These are phyloP conservation scores for Mortierella sp. DNA, from an alignment of 371 early-diverging fungal species.

Conservation along the genomic window DNA sequence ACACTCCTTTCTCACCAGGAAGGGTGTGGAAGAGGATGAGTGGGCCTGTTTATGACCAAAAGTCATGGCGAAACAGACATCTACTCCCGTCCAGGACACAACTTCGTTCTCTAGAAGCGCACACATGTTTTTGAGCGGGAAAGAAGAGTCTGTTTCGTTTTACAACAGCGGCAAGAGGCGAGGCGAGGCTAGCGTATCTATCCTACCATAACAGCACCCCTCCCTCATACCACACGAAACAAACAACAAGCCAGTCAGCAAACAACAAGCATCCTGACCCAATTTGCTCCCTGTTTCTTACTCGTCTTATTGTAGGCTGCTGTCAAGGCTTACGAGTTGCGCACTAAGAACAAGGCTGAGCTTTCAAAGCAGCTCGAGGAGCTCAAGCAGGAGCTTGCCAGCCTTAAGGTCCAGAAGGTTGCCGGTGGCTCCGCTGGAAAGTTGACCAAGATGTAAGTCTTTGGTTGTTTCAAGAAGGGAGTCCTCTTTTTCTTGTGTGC, in stretches of 20 bases:
- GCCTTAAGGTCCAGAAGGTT: slow-evolving; percentile 93
- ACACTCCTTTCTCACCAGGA: background rate
- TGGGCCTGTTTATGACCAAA: background rate
- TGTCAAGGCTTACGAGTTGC: slow-evolving; percentile 93
- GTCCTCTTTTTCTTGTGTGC: background rate
- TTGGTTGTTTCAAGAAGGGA: background rate
- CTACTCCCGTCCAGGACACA: background rate
- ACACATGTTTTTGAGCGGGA: background rate
- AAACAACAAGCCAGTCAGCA: background rate
- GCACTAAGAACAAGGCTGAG: slow-evolving; percentile 91
- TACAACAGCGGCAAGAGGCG: background rate
- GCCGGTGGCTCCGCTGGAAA: slow-evolving; percentile 81
- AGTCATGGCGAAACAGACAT: slow-evolving; percentile 17
- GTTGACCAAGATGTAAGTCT: slow-evolving; percentile 84
- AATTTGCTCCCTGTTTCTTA: background rate
- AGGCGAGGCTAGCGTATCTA: background rate
- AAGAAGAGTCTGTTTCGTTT: background rate
- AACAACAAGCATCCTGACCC: background rate
- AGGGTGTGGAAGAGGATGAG: background rate
- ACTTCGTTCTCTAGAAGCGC: background rate
- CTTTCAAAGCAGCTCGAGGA: slow-evolving; percentile 90
- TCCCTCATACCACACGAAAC: too few relatives aligned
- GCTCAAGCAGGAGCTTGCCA: slow-evolving; percentile 92
- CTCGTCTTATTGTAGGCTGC: slow-evolving; percentile 64
- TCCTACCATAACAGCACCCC: background rate